A percentile compares a stretch with the other conserved stretches of the same genome.
Evolutionary conservation across 495 filamentous ascomycete genomes (phyloP).

Genomic region (Aspergillus indologenus): DNA sequence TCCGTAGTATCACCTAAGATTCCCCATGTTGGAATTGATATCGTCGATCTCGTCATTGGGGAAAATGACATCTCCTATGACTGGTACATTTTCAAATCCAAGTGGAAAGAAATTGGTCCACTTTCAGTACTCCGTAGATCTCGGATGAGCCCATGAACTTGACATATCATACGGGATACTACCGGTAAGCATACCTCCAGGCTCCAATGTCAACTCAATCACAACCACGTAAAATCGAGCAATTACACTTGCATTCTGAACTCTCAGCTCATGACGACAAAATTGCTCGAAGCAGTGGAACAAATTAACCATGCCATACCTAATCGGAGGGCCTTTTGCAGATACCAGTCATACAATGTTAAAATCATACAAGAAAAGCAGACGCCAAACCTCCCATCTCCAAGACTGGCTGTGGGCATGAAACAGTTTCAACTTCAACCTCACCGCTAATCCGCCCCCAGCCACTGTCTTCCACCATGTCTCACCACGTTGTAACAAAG

Average conservation of each 20-base stretch:
- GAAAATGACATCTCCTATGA: too few relatives aligned
- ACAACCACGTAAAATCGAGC: too few relatives aligned
- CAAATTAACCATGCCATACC: neutral
- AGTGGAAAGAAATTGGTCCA: too few relatives aligned
- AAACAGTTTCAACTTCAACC: neutral
- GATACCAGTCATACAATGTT: neutral
- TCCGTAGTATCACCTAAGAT: too few relatives aligned
- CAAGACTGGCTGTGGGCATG: neutral
- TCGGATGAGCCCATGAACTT: too few relatives aligned
- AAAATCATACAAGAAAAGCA: neutral
- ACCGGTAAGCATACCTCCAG: too few relatives aligned
- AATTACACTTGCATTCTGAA: too few relatives aligned
- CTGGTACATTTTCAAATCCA: constrained; percentile 29
- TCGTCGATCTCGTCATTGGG: too few relatives aligned
- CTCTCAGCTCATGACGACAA: neutral
- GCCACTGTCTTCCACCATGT: neutral
- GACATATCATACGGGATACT: too few relatives aligned
- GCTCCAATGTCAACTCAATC: too few relatives aligned
- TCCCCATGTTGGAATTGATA: too few relatives aligned
- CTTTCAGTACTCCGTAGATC: too few relatives aligned
- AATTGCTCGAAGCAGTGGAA: neutral
- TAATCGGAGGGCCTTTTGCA: neutral
- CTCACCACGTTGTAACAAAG: neutral
- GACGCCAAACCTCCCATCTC: neutral
- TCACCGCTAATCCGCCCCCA: neutral